Evolutionary conservation across 208 protist genomes (phyloP).

Genomic region (Trypanosomatidae sp.): DNA sequence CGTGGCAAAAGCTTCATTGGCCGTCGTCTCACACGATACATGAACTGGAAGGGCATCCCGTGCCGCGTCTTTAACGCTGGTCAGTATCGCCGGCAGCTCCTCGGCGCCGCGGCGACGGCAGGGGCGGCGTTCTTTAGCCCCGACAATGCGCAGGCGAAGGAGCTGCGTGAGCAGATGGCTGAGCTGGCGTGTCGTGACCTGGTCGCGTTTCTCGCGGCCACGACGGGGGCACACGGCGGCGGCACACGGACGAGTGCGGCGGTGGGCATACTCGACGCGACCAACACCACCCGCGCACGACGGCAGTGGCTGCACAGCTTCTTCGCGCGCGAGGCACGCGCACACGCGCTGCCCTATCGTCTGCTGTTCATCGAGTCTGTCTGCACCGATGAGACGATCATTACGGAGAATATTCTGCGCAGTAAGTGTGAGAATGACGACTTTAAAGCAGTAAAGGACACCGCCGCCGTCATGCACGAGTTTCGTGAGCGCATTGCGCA

Average conservation of each 20-base stretch:
- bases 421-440: constrained; percentile 86
- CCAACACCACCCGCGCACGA: constrained; percentile 79
- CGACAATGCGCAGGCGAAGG: constrained; percentile 45
- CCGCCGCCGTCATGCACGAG: constrained; percentile 53
- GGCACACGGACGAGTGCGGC: too few species aligned
- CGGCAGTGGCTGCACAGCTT: constrained; percentile 42
- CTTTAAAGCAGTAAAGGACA: constrained; percentile 76
- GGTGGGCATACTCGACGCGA: constrained; percentile 88
- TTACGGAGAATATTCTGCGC: constrained; percentile 82
- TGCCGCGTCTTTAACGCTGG: constrained; percentile 86
- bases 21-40: constrained; percentile 70
- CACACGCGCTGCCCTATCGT: constrained; percentile 31
- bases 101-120: constrained; percentile 62
- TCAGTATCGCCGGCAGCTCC: constrained; percentile 67
- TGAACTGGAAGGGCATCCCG: constrained; percentile 86
- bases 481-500: constrained; percentile 69
- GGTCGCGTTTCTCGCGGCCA: constrained; percentile 49
- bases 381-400: constrained; percentile 79
- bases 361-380: constrained; percentile 89
- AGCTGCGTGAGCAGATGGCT: constrained; percentile 79
- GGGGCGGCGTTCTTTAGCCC: constrained; percentile 67
- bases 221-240: too few species aligned
- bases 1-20: constrained; percentile 86
- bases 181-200: constrained; percentile 73
- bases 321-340: constrained; percentile 28